Evolutionary conservation across 2,329 filamentous ascomycete genomes (phyloP).

Genomic region (Neobulgaria alba): DNA sequence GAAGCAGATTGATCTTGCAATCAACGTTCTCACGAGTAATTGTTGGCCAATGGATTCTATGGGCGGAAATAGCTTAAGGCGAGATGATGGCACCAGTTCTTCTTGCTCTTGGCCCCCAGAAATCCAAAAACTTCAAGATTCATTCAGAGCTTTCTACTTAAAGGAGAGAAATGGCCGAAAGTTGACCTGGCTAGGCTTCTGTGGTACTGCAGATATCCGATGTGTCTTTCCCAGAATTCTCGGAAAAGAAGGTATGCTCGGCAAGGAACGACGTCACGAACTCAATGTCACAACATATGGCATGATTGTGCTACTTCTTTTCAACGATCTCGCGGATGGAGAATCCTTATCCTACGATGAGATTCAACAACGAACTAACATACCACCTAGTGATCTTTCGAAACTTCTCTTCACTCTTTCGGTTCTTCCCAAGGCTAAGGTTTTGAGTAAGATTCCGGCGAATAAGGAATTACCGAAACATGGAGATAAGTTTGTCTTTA

Average conservation of each 20-base stretch:
- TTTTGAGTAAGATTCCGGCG: conserved; percentile 73
- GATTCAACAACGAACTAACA: conserved; percentile 74
- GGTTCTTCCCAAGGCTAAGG: conserved; percentile 72
- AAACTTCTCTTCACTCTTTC: conserved; percentile 75
- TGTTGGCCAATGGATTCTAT: conserved; percentile 93
- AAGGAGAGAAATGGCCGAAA: conserved; percentile 80
- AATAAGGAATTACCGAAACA: conserved; percentile 64
- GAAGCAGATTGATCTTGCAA: conserved; percentile 67
- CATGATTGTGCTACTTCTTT: conserved; percentile 82
- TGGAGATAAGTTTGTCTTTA: conserved; percentile 74
- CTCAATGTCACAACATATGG: conserved; percentile 87
- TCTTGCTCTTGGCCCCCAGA: conserved; percentile 66
- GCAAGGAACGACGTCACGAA: conserved; percentile 70
- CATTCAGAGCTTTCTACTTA: conserved; percentile 83
- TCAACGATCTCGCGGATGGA: conserved; percentile 63
- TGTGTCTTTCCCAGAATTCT: conserved; percentile 66
- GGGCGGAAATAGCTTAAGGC: conserved; percentile 47
- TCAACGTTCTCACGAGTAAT: conserved; percentile 84
- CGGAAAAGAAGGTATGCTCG: conserved; percentile 57
- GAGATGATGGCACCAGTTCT: conserved; percentile 37
- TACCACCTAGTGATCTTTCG: conserved; percentile 64
- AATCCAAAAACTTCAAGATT: conserved; percentile 67
- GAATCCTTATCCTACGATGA: conserved; percentile 57
- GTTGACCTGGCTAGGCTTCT: conserved; percentile 68
- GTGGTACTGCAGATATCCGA: conserved; percentile 77